Evolutionary conservation across 441 rosid genomes (phyloP).

Genomic region (Mallotus japonicus): DNA sequence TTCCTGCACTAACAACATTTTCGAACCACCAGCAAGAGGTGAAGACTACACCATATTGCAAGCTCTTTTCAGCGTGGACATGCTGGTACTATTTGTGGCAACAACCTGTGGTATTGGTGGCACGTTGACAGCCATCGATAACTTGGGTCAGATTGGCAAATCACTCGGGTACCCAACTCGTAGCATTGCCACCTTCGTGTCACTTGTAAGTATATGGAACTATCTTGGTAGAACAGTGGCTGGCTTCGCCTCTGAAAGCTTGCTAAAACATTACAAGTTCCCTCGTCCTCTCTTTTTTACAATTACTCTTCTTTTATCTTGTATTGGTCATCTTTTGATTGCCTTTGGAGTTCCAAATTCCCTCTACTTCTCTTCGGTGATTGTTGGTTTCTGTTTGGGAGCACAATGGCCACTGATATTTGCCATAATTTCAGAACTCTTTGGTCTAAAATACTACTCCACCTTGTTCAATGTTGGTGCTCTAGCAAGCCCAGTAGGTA

Average conservation of each 20-base stretch:
- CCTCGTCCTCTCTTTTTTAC: slow-evolving; percentile 58
- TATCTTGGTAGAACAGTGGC: slow-evolving; percentile 40
- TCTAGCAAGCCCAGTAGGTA: slow-evolving; percentile 43
- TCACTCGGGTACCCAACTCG: slow-evolving; percentile 40
- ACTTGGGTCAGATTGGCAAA: slow-evolving; percentile 44
- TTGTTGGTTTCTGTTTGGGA: slow-evolving; percentile 70
- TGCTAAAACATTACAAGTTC: slow-evolving; percentile 46
- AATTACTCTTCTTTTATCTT: slow-evolving; percentile 42
- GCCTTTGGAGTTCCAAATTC: slow-evolving; percentile 57
- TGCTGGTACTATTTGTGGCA: slow-evolving; percentile 44
- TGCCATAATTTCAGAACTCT: slow-evolving; percentile 49
- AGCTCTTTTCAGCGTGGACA: slow-evolving; percentile 51
- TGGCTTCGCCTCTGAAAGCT: slow-evolving; percentile 42
- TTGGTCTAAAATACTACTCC: slow-evolving; percentile 52
- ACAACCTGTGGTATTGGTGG: slow-evolving; percentile 48
- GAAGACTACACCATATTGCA: slow-evolving; percentile 48
- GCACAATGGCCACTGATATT: slow-evolving; percentile 48
- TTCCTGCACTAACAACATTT: slow-evolving; percentile 28
- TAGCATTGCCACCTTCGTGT: slow-evolving; percentile 40
- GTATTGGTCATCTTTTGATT: slow-evolving; percentile 52
- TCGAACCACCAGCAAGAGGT: slow-evolving; percentile 43
- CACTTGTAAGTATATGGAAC: slow-evolving; percentile 51
- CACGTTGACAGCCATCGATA: slow-evolving; percentile 45
- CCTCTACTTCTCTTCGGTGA: slow-evolving; percentile 54
- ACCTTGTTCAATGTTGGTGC: slow-evolving; percentile 44